These are phyloP conservation scores for Eudorina sp. DNA, from an alignment of 139 green algal genomes.

Conservation along the genomic window DNA sequence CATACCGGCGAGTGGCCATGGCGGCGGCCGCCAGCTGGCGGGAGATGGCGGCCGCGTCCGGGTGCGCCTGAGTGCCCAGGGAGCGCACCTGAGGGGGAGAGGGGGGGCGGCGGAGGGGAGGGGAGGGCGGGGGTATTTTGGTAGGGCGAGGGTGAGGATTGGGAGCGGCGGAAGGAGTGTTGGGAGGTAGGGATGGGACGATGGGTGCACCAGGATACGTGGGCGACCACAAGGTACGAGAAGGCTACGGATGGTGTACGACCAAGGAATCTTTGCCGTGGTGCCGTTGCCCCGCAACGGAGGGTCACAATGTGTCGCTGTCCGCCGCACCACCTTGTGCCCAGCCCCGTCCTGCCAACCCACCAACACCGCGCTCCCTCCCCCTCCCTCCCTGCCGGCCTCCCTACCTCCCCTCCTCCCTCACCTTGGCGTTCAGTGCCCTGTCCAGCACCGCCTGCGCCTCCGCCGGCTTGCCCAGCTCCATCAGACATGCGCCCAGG, in stretches of 20 bases:
- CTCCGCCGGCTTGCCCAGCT: neutral
- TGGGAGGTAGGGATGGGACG: neutral
- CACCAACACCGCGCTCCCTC: neutral
- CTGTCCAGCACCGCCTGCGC: conserved; percentile 8
- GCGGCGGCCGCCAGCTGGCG: conserved; percentile 11
- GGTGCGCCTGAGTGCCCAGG: conserved; percentile 29
- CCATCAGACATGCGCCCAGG: neutral
- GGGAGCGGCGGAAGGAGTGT: neutral
- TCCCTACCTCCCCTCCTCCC: neutral
- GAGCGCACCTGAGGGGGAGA: conserved; percentile 4
- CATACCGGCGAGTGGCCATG: conserved; percentile 17
- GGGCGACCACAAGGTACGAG: neutral
- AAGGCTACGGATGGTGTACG: neutral
- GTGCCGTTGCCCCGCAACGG: too few species aligned
- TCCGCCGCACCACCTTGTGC: too few species aligned
- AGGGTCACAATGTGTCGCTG: too few species aligned
- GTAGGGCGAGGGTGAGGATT: neutral
- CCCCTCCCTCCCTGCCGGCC: neutral
- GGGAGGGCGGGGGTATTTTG: neutral
- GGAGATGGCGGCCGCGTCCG: conserved; percentile 29
- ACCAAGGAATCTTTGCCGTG: too few species aligned
- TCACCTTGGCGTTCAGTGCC: conserved; percentile 15
- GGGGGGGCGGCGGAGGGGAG: neutral
- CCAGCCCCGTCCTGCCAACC: neutral
- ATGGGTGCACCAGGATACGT: neutral